These are phyloP conservation scores for Leucaena leucocephala DNA, from an alignment of 306 rosid species.

Conservation along the genomic window DNA sequence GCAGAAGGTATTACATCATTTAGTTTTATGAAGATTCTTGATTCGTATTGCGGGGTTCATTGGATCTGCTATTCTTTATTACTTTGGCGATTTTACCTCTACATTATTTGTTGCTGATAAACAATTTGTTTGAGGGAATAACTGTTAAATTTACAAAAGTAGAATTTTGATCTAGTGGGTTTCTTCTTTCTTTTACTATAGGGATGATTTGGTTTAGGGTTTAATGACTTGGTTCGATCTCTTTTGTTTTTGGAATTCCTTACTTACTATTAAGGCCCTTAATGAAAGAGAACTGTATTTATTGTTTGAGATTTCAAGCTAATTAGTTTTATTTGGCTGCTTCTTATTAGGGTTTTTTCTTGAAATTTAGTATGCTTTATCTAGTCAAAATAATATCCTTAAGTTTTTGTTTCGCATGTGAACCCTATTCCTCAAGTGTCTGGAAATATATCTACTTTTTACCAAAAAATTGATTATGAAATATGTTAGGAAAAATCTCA, in stretches of 20 bases:
- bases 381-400: not conserved
- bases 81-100: constrained; percentile 31
- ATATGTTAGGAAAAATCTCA: too few relatives aligned
- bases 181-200: not conserved
- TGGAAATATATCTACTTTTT: not conserved
- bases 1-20: constrained; percentile 57
- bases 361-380: constrained; percentile 4
- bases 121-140: constrained; percentile 14
- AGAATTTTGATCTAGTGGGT: constrained; percentile 31
- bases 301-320: constrained; percentile 12
- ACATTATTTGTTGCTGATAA: constrained; percentile 6
- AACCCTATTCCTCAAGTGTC: not conserved
- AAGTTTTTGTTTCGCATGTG: not conserved
- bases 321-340: constrained; percentile 1
- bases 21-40: constrained; percentile 25
- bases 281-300: not conserved
- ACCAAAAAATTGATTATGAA: not conserved
- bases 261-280: not conserved
- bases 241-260: not conserved
- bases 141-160: not conserved
- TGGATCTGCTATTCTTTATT: constrained; percentile 55
- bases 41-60: constrained; percentile 32
- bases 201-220: not conserved
- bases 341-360: constrained; percentile 19
- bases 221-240: constrained; percentile 3